These are phyloP conservation scores for Carpinus viminea DNA, from an alignment of 306 rosid genomes.

Conservation along the genomic window DNA sequence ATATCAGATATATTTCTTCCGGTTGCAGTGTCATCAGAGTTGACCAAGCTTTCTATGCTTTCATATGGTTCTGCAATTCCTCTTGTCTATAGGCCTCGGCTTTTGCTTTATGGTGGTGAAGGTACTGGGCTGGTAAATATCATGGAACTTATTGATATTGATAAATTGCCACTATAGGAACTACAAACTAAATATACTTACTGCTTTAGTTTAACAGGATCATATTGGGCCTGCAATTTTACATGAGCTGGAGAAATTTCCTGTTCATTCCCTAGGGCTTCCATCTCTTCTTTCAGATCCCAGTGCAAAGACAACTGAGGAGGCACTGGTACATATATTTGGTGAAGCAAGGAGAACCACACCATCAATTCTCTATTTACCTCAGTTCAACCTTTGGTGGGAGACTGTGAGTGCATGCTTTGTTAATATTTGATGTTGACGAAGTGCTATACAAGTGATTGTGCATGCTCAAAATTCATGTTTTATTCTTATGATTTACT, in stretches of 20 bases:
- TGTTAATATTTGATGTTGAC: constrained; percentile 13
- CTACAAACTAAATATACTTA: constrained; percentile 78
- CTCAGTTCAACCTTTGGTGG: constrained; percentile 98
- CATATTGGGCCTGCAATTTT: constrained; percentile 98
- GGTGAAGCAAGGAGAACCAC: constrained; percentile 97
- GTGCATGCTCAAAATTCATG: constrained; percentile 19
- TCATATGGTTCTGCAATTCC: constrained; percentile 92
- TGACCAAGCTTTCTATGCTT: constrained; percentile 84
- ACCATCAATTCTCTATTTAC: constrained; percentile 89
- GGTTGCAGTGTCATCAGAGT: constrained; percentile 59
- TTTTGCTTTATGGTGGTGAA: constrained; percentile 87
- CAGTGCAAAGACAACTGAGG: constrained; percentile 98
- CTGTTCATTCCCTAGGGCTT: constrained; percentile 91
- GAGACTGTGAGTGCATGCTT: constrained; percentile 72
- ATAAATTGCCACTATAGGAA: constrained; percentile 24
- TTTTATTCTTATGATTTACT: constrained; percentile 13
- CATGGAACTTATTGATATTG: constrained; percentile 43
- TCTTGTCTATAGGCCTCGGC: constrained; percentile 90
- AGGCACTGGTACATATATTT: constrained; percentile 94
- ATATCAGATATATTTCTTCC: constrained; percentile 78
- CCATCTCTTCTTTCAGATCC: constrained; percentile 96
- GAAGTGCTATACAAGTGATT: constrained; percentile 19
- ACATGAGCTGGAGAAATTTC: constrained; percentile 96
- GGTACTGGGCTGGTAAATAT: constrained; percentile 94
- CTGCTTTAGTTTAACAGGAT: constrained; percentile 99